Evolutionary conservation across 139 green algal species (phyloP).

Genomic region (Nannochloris sp.): DNA sequence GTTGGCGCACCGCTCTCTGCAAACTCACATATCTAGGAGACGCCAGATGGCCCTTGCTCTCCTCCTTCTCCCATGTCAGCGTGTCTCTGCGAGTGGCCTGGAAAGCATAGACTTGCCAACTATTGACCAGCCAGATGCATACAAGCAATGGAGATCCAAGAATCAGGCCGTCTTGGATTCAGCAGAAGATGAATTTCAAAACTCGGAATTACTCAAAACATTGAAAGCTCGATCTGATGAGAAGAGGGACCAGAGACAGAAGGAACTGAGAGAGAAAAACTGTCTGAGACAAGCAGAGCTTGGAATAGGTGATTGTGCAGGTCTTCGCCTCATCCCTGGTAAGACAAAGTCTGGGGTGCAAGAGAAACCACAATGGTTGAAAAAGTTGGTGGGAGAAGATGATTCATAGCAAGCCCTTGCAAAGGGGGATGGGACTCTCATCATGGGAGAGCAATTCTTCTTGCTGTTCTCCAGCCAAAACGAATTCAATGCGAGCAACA

Average conservation of each 20-base stretch:
- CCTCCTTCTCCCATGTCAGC: neutral
- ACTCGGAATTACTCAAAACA: constrained; percentile 19
- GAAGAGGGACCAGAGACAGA: constrained; percentile 14
- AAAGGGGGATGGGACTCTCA: too few species aligned
- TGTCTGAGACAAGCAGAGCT: constrained; percentile 66
- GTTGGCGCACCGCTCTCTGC: too few species aligned
- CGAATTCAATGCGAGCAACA: too few species aligned
- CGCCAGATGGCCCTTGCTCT: neutral
- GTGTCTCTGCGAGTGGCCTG: neutral
- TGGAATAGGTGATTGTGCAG: constrained; percentile 65
- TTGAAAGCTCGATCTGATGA: constrained; percentile 19
- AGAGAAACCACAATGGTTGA: constrained; percentile 44
- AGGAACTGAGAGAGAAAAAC: constrained; percentile 50
- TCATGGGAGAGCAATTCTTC: too few species aligned
- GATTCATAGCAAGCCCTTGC: too few species aligned
- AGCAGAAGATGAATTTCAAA: constrained; percentile 23
- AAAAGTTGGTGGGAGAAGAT: constrained; percentile 37
- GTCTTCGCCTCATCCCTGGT: constrained; percentile 52
- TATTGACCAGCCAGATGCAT: neutral
- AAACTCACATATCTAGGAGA: too few species aligned
- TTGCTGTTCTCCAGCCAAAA: too few species aligned
- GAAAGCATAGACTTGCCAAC: neutral
- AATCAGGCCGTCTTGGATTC: constrained; percentile 14
- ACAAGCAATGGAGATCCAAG: neutral
- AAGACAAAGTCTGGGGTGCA: constrained; percentile 48